These are phyloP conservation scores for Torulaspora microellipsoides DNA, from an alignment of 805 yeast genomes.

Conservation along the genomic window DNA sequence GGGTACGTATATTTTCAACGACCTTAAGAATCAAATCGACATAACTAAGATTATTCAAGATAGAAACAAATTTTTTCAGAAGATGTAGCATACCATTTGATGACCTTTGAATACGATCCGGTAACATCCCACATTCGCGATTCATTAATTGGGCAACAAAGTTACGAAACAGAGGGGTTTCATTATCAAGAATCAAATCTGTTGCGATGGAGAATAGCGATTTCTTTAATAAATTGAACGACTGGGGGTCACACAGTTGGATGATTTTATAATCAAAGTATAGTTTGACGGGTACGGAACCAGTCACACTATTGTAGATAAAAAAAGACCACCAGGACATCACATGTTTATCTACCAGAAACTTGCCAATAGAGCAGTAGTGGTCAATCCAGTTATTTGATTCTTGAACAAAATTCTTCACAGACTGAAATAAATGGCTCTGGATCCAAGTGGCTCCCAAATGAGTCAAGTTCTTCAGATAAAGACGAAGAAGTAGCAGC, in stretches of 20 bases:
- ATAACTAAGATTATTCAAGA: slow-evolving; percentile 13
- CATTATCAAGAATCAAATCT: slow-evolving; percentile 10
- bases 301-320: slow-evolving; percentile 22
- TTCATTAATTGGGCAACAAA: slow-evolving; percentile 18
- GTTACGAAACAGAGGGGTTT: slow-evolving; percentile 9
- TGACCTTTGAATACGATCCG: slow-evolving; percentile 1
- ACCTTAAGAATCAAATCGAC: slow-evolving; percentile 11
- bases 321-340: slow-evolving; percentile 34
- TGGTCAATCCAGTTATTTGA: slow-evolving; percentile 20
- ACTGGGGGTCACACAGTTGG: slow-evolving; percentile 21
- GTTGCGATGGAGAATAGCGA: slow-evolving; percentile 18
- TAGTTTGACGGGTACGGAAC: slow-evolving; percentile 9
- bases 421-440: slow-evolving; percentile 19
- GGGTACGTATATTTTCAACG: slow-evolving; percentile 11
- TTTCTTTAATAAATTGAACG: slow-evolving; percentile 21
- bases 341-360: slow-evolving; percentile 17
- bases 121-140: slow-evolving; percentile 13
- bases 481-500: slow-evolving; percentile 8
- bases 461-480: slow-evolving; percentile 9
- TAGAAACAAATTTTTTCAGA: slow-evolving; percentile 14
- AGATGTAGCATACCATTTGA: slow-evolving; percentile 5
- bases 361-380: slow-evolving; percentile 26
- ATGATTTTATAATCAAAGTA: slow-evolving; percentile 20
- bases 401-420: slow-evolving; percentile 14
- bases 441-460: slow-evolving; percentile 24